These are phyloP conservation scores for Alopecurus myosuroides DNA, from an alignment of 176 grass and related monocot species.

Conservation along the genomic window DNA sequence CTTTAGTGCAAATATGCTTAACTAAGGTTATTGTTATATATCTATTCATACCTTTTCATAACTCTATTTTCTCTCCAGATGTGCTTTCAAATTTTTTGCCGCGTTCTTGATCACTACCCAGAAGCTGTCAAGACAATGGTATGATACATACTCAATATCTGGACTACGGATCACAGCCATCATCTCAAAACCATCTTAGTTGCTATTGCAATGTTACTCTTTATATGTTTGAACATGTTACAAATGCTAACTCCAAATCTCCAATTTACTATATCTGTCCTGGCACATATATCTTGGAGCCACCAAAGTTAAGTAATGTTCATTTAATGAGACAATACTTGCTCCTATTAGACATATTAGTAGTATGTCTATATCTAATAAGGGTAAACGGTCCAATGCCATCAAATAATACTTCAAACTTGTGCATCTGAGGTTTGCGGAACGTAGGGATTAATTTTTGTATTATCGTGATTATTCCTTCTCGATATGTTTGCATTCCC, in stretches of 20 bases:
- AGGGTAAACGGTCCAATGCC: neutral
- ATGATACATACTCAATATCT: constrained; percentile 28
- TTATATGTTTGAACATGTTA: neutral
- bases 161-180: neutral
- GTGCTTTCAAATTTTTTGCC: constrained; percentile 74
- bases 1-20: constrained; percentile 14
- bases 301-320: neutral
- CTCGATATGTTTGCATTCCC: neutral
- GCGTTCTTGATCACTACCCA: constrained; percentile 53
- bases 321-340: neutral
- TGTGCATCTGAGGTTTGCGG: neutral
- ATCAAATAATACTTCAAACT: neutral
- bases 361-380: neutral
- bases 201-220: neutral
- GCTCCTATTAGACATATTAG: neutral
- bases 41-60: constrained; percentile 17
- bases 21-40: constrained; percentile 13
- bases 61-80: constrained; percentile 51
- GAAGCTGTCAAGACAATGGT: constrained; percentile 67
- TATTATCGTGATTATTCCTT: neutral
- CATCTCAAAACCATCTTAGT: constrained; percentile 11
- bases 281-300: neutral
- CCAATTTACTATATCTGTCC: neutral
- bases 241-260: neutral
- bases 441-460: neutral